These are phyloP conservation scores for Termitomyces sp. DNA, from an alignment of 1,284 basidiomycete species.

Conservation along the genomic window DNA sequence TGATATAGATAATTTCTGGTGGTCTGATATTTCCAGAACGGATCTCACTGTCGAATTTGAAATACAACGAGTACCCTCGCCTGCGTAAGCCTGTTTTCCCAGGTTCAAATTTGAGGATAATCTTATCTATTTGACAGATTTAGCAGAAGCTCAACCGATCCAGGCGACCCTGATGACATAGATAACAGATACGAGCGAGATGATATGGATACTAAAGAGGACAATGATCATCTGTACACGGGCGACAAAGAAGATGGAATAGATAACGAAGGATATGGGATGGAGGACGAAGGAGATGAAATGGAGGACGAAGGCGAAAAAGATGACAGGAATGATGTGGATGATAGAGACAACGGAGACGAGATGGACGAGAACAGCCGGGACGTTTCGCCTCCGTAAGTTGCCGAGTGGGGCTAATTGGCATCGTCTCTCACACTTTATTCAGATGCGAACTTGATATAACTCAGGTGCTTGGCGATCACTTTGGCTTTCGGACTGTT, in stretches of 20 bases:
- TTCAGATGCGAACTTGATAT: slow-evolving; percentile 6
- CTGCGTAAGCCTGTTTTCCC: neutral
- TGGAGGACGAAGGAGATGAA: neutral
- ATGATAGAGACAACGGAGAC: neutral
- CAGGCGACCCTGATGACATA: neutral
- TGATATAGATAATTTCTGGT: too few species aligned
- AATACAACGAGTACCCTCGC: neutral
- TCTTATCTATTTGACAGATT: neutral
- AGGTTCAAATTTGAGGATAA: neutral
- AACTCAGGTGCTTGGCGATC: slow-evolving; percentile 11
- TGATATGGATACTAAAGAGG: neutral
- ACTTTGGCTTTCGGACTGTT: slow-evolving; percentile 14
- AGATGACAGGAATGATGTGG: neutral
- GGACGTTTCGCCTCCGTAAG: neutral
- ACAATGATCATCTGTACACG: neutral
- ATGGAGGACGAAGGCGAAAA: neutral
- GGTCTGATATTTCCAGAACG: neutral
- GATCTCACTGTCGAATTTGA: neutral
- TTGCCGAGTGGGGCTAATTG: neutral
- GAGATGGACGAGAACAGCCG: neutral
- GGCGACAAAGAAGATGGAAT: neutral
- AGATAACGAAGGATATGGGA: neutral
- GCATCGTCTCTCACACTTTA: neutral
- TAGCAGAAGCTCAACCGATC: neutral
- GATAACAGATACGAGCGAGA: neutral